A percentile compares a stretch with the other conserved stretches of the same genome.
phyloP scores from a whole-genome alignment of 148 eudicot genomes.

The Vaccinium vitisidaea region DNA sequence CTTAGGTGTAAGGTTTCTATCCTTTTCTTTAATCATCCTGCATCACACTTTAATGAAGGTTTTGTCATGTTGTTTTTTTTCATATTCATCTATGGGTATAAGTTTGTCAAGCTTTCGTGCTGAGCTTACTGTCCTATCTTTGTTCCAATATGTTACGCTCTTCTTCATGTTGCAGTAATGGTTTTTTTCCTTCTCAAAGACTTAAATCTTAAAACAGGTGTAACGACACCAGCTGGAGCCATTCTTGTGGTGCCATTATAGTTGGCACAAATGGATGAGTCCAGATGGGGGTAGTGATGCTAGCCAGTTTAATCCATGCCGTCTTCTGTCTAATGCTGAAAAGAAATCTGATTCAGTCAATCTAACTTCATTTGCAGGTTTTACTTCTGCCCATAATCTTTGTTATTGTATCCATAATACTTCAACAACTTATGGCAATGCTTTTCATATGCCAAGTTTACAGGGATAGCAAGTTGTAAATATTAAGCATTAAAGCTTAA shows the following conservation, averaged over 20 bases:
- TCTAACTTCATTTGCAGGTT: slow-evolving; percentile 27
- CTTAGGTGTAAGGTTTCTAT: background rate
- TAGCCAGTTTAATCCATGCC: slow-evolving; percentile 46
- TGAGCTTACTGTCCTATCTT: background rate
- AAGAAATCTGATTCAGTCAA: slow-evolving; percentile 18
- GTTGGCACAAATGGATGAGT: slow-evolving; percentile 47
- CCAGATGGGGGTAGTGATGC: slow-evolving; percentile 52
- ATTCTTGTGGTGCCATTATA: slow-evolving; percentile 51
- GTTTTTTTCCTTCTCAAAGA: slow-evolving; percentile 23
- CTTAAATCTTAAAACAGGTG: slow-evolving; percentile 41
- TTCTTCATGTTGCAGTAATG: background rate
- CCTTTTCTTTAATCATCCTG: background rate
- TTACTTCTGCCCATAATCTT: slow-evolving; percentile 9
- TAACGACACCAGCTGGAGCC: slow-evolving; percentile 50
- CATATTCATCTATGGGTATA: background rate
- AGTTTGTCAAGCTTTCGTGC: background rate
- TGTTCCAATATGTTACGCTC: background rate
- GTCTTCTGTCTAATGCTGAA: slow-evolving; percentile 44
- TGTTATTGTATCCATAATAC: background rate
- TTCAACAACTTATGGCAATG: background rate
- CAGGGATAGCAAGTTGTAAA: background rate
- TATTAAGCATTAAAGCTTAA: background rate
- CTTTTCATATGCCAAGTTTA: background rate
- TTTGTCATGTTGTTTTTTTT: background rate
- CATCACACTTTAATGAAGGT: background rate